These are phyloP conservation scores for Kodamaea leandrae DNA, from an alignment of 805 yeast genomes.

Conservation along the genomic window DNA sequence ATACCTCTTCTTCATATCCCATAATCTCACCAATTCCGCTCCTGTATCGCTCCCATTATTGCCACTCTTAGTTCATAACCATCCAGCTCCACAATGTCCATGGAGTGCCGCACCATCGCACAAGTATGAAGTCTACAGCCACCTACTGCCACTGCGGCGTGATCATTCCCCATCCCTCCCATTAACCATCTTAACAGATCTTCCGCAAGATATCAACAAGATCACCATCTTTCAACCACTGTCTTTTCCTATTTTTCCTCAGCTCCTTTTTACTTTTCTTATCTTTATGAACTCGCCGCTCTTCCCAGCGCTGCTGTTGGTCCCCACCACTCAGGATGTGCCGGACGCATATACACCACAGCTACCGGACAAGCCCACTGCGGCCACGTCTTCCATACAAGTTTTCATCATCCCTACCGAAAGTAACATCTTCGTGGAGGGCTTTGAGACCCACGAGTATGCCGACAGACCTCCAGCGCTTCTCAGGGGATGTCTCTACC, in stretches of 20 bases:
- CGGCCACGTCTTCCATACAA: slow-evolving; percentile 63
- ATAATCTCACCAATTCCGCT: too few relatives aligned
- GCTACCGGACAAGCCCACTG: slow-evolving; percentile 55
- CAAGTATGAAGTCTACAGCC: too few relatives aligned
- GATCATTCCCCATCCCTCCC: too few relatives aligned
- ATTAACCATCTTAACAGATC: too few relatives aligned
- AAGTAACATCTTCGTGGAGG: slow-evolving; percentile 75
- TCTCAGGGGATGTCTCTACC: slow-evolving; percentile 72
- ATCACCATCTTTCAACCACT: too few relatives aligned
- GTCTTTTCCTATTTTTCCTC: neutral
- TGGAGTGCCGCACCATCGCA: too few relatives aligned
- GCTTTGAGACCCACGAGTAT: slow-evolving; percentile 67
- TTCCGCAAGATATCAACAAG: too few relatives aligned
- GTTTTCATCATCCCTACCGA: slow-evolving; percentile 78
- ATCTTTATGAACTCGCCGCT: slow-evolving; percentile 19
- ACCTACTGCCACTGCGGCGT: too few relatives aligned
- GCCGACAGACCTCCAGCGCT: slow-evolving; percentile 70
- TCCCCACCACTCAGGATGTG: slow-evolving; percentile 10
- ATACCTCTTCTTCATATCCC: too few relatives aligned
- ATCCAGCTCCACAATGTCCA: too few relatives aligned
- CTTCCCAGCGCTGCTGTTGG: slow-evolving; percentile 23
- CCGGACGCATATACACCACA: slow-evolving; percentile 32
- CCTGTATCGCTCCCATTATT: too few relatives aligned
- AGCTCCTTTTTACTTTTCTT: neutral
- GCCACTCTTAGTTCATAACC: too few relatives aligned